Evolutionary conservation across 2,329 filamentous ascomycete species (phyloP).

Genomic region (Epichloe glyceriae): DNA sequence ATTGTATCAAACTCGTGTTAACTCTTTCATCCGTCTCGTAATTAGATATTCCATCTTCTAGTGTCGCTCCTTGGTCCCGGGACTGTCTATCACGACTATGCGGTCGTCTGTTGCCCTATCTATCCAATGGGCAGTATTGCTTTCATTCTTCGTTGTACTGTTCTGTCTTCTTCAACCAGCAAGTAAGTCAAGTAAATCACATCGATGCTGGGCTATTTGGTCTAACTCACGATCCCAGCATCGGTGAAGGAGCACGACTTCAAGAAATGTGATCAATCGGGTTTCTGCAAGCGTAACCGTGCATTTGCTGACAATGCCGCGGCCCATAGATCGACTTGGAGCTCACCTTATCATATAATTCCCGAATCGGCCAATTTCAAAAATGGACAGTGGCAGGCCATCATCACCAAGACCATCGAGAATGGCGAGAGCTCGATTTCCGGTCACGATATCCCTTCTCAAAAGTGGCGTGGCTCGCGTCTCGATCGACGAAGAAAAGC

Average conservation of each 20-base stretch:
- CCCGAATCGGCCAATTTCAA: conserved; percentile 61
- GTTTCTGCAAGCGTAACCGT: conserved; percentile 94
- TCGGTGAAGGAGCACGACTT: conserved; percentile 93
- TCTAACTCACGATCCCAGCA: conserved; percentile 31
- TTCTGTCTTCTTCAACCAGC: conserved; percentile 49
- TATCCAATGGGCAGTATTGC: conserved; percentile 50
- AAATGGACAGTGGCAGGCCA: conserved; percentile 66
- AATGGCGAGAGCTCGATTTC: conserved; percentile 59
- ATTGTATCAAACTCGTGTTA: neutral
- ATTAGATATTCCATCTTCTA: neutral
- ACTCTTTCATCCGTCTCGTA: neutral
- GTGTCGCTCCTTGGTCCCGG: conserved; percentile 2
- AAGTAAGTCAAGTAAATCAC: conserved; percentile 33
- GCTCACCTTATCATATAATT: conserved; percentile 67
- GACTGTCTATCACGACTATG: conserved; percentile 28
- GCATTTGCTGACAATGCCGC: conserved; percentile 70
- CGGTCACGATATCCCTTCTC: conserved; percentile 76
- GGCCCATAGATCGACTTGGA: conserved; percentile 53
- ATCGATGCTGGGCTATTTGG: neutral
- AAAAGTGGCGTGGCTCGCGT: conserved; percentile 81
- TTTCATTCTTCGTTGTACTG: conserved; percentile 46
- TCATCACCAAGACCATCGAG: conserved; percentile 67
- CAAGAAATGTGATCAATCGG: conserved; percentile 90
- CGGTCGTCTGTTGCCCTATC: conserved; percentile 36
- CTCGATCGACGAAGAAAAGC: conserved; percentile 80